Base-by-base conservation (phyloP, 352 stramenopile species). In the Phytophthora idaei region DNA sequence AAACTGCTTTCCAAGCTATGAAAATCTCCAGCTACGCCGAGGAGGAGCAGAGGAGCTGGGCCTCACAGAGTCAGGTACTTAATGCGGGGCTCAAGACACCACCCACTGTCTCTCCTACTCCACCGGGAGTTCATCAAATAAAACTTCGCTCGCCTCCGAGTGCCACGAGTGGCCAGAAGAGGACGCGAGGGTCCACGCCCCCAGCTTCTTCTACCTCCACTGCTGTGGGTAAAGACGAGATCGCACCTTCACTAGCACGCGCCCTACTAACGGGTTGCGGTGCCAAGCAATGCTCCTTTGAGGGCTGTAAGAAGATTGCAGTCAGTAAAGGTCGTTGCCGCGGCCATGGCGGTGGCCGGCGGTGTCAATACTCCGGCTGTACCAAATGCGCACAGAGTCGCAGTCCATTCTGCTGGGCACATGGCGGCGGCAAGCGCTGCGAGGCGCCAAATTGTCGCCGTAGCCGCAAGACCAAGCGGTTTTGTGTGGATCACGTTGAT, bases 301-400 rank as follows among this genome's bases (percentile, higher is more conserved):
- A 80, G n/a, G 77, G 77, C 37, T 95, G 87, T 31, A 80, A 77
- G 41, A 90, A 91, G 61, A 90, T 88, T 41, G 82, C 83, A 34
- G 85, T 94, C 53, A 90, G 87, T 63, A 88, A 87, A 53, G 83
- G 83, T 4, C 64, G 83, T 2, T 93, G 85, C 62, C 81, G 85
- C 15, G 79, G 82, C n/a, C 85, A 94, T 55, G 85, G 85, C 21
- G 85, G 85, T 15, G 85, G 85, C 0, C 75, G 83, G 9, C 74
- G 85, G 28, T 94, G 85, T 50, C 84, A 89, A 67, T 76, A 85
- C 21, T 17, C 69, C 6, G 81, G 73, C 1, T 94, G 85, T 58
- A 87, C 76, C 51, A 91, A 89, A 70, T 90, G 83, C 27, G 85
- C 85, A 5, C 85, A 94, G 67, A 92, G 83, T 62, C 80, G 85